Evolutionary conservation across 2,329 filamentous ascomycete genomes (phyloP), one percentile per base, ranked within the genome.

Genomic region (Aspergillus brasiliensis): DNA sequence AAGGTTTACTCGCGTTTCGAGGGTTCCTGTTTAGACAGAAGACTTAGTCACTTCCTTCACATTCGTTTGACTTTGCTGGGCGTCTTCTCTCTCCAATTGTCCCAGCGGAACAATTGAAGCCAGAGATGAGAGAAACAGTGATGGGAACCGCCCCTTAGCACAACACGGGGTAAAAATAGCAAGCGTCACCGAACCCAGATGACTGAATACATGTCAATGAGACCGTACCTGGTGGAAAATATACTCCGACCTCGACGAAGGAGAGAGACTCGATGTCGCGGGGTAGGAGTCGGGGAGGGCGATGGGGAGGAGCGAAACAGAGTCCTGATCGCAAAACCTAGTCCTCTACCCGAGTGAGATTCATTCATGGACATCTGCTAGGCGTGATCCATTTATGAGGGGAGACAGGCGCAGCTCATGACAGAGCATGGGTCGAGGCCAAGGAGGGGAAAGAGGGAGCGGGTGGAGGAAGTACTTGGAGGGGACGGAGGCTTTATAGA

Each of bases 311-410:
- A 73, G 56, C 68, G 68, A 65, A 75, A 75, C 48, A 75, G 65
- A 60, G 71, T 70, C 65, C 69, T 67, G 57, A 76, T 65, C 57
- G 67, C 63, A 46, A 64, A 63, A 56, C 69, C 70, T 64, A 73
- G 65, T 65, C 70, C 71, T 67, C 69, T 65, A 64, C 69, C 68
- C 62, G 67, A 54, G 64, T 68, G 69, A 64, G 67, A 62, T 62
- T 75, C 71, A 61, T 75, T 72, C 64, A 71, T 64, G 66, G 70
- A 72, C 71, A 76, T 76, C 64, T 69, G 68, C 67, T 72, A 72
- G 62, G 63, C 61, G 63, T 67, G 55, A 63, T 60, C 70, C 72
- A 73, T 73, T 64, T 64, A 69, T 66, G 31, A 60, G 61, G 65
- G 54, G 56, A 52, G 38, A 58, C 51, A 63, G 49, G 19, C 34